These are phyloP conservation scores for Colletotrichum euphorbiae DNA, from an alignment of 2,329 filamentous ascomycete species.

Conservation along the genomic window DNA sequence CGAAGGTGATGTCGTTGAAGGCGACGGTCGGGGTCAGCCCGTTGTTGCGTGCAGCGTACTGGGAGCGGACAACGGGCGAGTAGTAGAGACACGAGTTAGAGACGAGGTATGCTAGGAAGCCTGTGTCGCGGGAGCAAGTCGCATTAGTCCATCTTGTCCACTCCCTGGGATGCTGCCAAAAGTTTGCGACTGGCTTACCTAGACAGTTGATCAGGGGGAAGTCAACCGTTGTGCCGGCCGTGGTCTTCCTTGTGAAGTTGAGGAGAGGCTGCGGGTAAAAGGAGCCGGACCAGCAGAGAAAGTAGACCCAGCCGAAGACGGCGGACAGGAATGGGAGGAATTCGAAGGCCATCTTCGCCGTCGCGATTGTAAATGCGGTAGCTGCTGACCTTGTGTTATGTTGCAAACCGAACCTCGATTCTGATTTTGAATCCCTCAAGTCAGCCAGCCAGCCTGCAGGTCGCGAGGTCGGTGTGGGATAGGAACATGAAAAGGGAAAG, in stretches of 20 bases:
- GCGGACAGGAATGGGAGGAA: slow-evolving; percentile 64
- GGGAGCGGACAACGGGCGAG: slow-evolving; percentile 78
- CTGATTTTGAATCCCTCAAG: neutral
- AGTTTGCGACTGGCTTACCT: slow-evolving; percentile 53
- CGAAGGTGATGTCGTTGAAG: slow-evolving; percentile 91
- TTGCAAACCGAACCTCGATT: neutral
- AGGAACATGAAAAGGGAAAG: neutral
- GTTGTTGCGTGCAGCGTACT: slow-evolving; percentile 85
- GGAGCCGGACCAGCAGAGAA: slow-evolving; percentile 82
- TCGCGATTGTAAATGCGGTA: neutral
- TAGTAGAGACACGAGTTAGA: slow-evolving; percentile 83
- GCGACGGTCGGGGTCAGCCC: slow-evolving; percentile 85
- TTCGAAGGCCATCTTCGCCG: slow-evolving; percentile 41
- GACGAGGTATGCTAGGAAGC: slow-evolving; percentile 80
- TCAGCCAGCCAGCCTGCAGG: slow-evolving; percentile 21
- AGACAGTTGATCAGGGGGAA: slow-evolving; percentile 82
- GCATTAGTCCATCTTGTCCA: slow-evolving; percentile 18
- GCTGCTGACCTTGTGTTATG: neutral
- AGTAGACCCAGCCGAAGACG: slow-evolving; percentile 81
- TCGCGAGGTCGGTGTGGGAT: neutral
- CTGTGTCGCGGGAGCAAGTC: slow-evolving; percentile 52
- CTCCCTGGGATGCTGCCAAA: neutral
- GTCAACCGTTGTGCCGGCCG: slow-evolving; percentile 86
- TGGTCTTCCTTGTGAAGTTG: slow-evolving; percentile 82
- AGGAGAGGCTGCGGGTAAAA: slow-evolving; percentile 93